Base-by-base conservation (phyloP, 2,329 filamentous ascomycete genomes). In the Claviceps quebecensis region DNA sequence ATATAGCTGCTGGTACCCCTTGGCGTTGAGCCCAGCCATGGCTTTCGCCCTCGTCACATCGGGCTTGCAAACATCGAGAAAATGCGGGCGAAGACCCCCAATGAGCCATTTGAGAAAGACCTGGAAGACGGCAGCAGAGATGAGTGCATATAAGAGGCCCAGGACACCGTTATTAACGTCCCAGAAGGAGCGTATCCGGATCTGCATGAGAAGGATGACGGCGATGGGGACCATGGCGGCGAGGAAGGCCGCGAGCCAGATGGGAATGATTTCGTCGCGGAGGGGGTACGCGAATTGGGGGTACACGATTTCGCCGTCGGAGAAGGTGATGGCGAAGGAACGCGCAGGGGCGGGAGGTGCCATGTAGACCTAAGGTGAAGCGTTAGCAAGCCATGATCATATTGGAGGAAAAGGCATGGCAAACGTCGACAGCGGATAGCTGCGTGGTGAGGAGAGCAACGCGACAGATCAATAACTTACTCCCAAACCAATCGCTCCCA, bases 41-140 rank as follows among this genome's bases (percentile, higher is more conserved):
- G 49, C 54, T 7, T 51, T 52, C 6, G 57, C 58, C 29, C 54
- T 53, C 40, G 34, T 55, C 9, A 59, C 26, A 26, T 66, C 63
- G 0, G 83, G 84, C 63, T 82, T 76, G 73, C 83, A 87, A 50
- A 85, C 82, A 22, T 72, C 73, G 19, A 87, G 72, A 68, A 87
- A 87, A 63, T 86, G 80, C 1, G 84, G 84, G n/a, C 83, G 75
- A 19, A 84, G 69, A 14, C 83, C 84, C 14, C 84, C 84, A 55
- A 88, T 86, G 43, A 87, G 75, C 75, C 77, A 83, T 67, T 88
- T 88, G 63, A 87, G 59, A 60, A 87, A 83, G 57, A 87, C 83
- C 60, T 88, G 84, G 69, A 88, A 86, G 48, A 87, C 78, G n/a
- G 83, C 80, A 3, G 81, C 81, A 5, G 75, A 72, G 66, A 87